phyloP scores from a whole-genome alignment of 352 stramenopile genomes.

The Phytopythium litorale region DNA sequence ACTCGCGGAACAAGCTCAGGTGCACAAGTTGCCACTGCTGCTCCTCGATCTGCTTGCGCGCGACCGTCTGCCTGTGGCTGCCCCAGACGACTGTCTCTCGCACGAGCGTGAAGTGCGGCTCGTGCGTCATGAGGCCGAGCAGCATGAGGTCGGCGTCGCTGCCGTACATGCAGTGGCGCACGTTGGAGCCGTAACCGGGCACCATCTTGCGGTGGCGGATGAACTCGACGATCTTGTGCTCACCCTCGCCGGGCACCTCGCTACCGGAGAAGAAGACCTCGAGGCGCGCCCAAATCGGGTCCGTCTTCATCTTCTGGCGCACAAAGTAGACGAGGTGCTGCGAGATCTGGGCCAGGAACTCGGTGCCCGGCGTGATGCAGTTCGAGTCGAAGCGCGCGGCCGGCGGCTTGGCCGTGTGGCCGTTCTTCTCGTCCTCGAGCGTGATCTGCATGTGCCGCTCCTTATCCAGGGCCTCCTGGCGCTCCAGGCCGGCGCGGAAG shows the following conservation, averaged over 20 bases:
- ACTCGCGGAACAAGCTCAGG: conserved; percentile 96
- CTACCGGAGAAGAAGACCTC: conserved; percentile 97
- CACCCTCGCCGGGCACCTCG: conserved; percentile 98
- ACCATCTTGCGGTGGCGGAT: conserved; percentile 93
- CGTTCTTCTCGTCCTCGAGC: conserved; percentile 76
- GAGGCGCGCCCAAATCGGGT: conserved; percentile 94
- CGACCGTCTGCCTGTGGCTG: conserved; percentile 43
- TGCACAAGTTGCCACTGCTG: conserved; percentile 97
- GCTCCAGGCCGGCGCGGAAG: conserved; percentile 88
- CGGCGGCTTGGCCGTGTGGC: conserved; percentile 15
- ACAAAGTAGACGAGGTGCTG: conserved; percentile 91
- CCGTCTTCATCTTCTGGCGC: conserved; percentile 94
- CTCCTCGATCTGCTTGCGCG: conserved; percentile 91
- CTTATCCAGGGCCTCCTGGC: conserved; percentile 66
- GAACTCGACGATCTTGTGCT: conserved; percentile 99
- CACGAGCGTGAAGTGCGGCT: conserved; percentile 98
- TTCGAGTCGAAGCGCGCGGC: conserved; percentile 96
- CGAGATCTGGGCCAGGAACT: conserved; percentile 97
- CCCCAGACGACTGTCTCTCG: conserved; percentile 98
- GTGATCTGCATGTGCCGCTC: conserved; percentile 64
- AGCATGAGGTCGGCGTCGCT: conserved; percentile 99
- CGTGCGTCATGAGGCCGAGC: conserved; percentile 96
- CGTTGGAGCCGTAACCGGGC: conserved; percentile 92
- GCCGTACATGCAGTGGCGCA: conserved; percentile 98
- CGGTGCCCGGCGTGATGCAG: conserved; percentile 99